phyloP scores from a whole-genome alignment of 225 moss, liverwort and hornwort genomes.

The Anthoceros angustus region DNA sequence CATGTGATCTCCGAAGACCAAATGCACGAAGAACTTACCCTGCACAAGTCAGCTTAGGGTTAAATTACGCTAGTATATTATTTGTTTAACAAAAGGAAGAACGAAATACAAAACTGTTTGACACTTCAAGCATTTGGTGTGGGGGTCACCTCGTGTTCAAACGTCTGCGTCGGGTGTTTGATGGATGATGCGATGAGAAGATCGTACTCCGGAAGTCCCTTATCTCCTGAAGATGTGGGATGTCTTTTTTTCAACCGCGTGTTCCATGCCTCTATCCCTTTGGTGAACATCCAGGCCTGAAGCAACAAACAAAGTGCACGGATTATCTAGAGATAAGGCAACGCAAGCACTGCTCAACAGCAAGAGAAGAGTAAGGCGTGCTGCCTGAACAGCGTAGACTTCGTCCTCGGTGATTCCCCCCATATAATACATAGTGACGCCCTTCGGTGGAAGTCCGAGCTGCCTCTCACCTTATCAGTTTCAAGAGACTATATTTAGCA shows the following conservation, averaged over 20 bases:
- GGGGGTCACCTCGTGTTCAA: slow-evolving; percentile 23
- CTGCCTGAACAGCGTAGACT: slow-evolving; percentile 41
- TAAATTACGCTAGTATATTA: not conserved
- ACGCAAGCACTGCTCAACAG: not conserved
- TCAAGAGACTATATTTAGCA: not conserved
- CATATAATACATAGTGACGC: slow-evolving; percentile 44
- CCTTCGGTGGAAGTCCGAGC: slow-evolving; percentile 39
- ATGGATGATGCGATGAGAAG: slow-evolving; percentile 45
- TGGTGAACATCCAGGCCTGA: slow-evolving; percentile 57
- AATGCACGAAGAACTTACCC: slow-evolving; percentile 45
- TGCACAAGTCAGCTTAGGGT: slow-evolving; percentile 12
- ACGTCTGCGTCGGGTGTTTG: slow-evolving; percentile 19
- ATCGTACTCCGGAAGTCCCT: slow-evolving; percentile 35
- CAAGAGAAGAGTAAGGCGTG: not conserved
- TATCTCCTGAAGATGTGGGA: slow-evolving; percentile 14
- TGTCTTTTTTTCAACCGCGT: slow-evolving; percentile 36
- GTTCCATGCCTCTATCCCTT: slow-evolving; percentile 45
- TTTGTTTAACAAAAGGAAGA: no score
- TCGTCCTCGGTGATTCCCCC: slow-evolving; percentile 32
- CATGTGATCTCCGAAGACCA: slow-evolving; percentile 38
- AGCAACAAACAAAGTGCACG: not conserved
- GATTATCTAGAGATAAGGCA: not conserved
- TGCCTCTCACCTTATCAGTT: slow-evolving; percentile 28
- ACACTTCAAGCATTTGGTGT: no score
- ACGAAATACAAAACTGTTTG: no score